Evolutionary conservation across 2,329 filamentous ascomycete species (phyloP), one percentile per base, ranked within the genome.

Genomic region (Colletotrichum horii): DNA sequence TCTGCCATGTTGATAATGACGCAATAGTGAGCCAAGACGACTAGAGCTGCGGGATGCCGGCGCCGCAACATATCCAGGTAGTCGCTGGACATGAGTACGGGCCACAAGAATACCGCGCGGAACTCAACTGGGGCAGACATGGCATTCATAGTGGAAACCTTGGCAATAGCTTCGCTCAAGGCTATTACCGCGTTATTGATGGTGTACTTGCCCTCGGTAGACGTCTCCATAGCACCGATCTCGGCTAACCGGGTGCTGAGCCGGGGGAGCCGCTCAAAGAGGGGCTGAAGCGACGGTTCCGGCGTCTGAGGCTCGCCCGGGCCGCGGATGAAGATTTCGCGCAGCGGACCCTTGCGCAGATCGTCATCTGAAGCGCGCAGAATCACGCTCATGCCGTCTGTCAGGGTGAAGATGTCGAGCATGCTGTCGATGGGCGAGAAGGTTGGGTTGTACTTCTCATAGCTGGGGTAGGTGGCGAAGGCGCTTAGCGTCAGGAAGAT

Each of bases 401-500:
- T 75, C 6, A 84, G 78, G 14, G 80, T 76, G 52, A 83, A 82
- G 6, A 84, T 79, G 55, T 84, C 83, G n/a, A 84, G 38, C 38
- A 84, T 73, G 36, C 84, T 82, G 6, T 82, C 81, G 4, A 84
- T 69, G 9, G 82, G 80, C 0, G 78, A 79, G 48, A 76, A 76
- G 34, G 74, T 26, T 2, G 70, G 64, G 64, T 74, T 76, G 64
- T 76, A 68, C 58, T 76, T 73, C 58, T 76, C 74, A 34, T 69
- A 74, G 32, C 74, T 66, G 4, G 80, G 74, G n/a, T 82, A 76
- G 19, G 81, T 76, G 2, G 83, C 83, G 43, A 83, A 85, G 1
- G 81, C 81, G 19, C 81, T 79, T 9, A 85, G 79, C 8, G 80
- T 79, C 1, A 85, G 77, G n/a, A 85, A 67, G 8, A 83, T 83